These are phyloP conservation scores for Phlegmacium glaucopus DNA, from an alignment of 768 basidiomycete genomes.

Conservation along the genomic window DNA sequence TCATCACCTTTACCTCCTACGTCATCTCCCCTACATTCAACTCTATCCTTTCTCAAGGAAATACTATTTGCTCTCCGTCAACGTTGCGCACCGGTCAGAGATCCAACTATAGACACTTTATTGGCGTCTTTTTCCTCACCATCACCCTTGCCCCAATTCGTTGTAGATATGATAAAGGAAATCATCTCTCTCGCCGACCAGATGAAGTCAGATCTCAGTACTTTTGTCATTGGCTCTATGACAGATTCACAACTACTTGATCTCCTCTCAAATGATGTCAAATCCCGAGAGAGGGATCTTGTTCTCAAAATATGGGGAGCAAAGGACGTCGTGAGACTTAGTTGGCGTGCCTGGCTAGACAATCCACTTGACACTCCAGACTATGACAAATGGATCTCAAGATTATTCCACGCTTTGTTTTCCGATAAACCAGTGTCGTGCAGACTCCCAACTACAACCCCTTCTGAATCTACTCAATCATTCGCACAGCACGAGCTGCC, in stretches of 20 bases:
- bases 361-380: conserved; percentile 8
- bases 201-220: conserved; percentile 71
- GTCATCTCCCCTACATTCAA: conserved; percentile 60
- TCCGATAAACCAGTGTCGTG: conserved; percentile 39
- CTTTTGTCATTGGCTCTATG: conserved; percentile 64
- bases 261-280: conserved; percentile 51
- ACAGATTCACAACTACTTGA: conserved; percentile 54
- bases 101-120: conserved; percentile 48
- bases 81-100: conserved; percentile 68
- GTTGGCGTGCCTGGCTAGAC: conserved; percentile 33
- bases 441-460: conserved; percentile 23
- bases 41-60: conserved; percentile 51
- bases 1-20: conserved; percentile 64
- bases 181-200: conserved; percentile 50
- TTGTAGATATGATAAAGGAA: conserved; percentile 44
- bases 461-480: background rate
- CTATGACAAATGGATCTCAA: conserved; percentile 41
- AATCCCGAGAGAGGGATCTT: conserved; percentile 48
- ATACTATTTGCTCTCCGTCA: conserved; percentile 47
- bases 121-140: conserved; percentile 25
- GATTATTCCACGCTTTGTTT: conserved; percentile 43
- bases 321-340: conserved; percentile 24
- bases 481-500: conserved; percentile 41
- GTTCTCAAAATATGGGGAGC: conserved; percentile 50
- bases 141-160: conserved; percentile 39